A percentile compares a stretch with the other conserved stretches of the same genome.
These are phyloP conservation scores for Botryotinia narcissicola DNA, from an alignment of 2,329 filamentous ascomycete genomes.

Conservation along the genomic window DNA sequence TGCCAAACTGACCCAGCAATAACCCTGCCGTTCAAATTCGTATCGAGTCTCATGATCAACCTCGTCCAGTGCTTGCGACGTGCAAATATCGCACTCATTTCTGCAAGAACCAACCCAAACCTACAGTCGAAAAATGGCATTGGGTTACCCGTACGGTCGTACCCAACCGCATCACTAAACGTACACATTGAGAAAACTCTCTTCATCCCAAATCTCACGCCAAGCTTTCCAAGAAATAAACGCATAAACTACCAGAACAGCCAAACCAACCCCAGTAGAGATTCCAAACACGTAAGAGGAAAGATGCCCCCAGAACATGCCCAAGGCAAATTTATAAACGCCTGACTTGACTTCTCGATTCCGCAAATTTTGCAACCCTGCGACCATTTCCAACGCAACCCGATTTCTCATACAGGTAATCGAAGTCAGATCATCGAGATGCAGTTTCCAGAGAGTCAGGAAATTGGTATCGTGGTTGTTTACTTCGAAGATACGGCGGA, in stretches of 20 bases:
- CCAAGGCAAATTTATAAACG: neutral
- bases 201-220: neutral
- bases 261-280: neutral
- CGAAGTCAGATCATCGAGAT: neutral
- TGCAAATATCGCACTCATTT: rapidly evolving
- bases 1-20: neutral
- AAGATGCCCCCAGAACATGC: neutral
- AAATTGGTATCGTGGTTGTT: neutral
- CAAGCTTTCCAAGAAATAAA: neutral
- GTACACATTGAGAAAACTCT: neutral
- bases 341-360: neutral
- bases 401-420: neutral
- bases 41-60: neutral
- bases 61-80: neutral
- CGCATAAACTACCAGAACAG: neutral
- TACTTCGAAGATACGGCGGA: neutral
- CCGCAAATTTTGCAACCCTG: neutral
- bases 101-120: neutral
- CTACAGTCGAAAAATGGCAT: too few species aligned
- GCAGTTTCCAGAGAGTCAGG: neutral
- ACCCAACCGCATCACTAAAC: neutral
- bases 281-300: neutral
- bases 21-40: neutral
- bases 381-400: neutral
- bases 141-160: neutral